A percentile compares a stretch with the other conserved stretches of the same genome.
Conservation (phyloP, 371 early-diverging fungal species). For the Mortierella sp. region DNA sequence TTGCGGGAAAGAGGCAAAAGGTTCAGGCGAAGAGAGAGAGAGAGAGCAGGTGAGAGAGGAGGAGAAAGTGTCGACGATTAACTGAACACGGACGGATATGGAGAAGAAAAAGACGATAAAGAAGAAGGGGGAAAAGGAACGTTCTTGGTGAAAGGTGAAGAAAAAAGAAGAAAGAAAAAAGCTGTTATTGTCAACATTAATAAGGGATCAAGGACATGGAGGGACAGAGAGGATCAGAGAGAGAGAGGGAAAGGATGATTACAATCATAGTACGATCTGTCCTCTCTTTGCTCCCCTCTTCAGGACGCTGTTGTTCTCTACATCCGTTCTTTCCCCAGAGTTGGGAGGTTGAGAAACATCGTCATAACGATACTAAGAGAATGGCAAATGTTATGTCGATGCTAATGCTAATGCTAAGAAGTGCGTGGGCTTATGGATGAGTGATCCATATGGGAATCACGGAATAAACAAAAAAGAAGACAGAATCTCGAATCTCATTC, state of each 20-base stretch:
- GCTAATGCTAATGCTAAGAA: conserved; percentile 15
- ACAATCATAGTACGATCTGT: conserved; percentile 27
- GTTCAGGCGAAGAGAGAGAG: no score
- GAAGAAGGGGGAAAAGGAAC: neutral
- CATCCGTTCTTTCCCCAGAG: conserved; percentile 47
- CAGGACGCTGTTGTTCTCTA: conserved; percentile 4
- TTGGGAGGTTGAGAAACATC: conserved; percentile 27
- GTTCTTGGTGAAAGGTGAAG: neutral
- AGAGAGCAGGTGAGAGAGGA: neutral
- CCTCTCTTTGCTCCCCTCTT: conserved; percentile 15
- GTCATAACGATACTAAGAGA: conserved; percentile 54
- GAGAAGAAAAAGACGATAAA: neutral
- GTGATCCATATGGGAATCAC: conserved; percentile 28
- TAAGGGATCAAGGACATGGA: neutral
- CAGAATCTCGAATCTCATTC: conserved; percentile 37
- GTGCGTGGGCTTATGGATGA: neutral
- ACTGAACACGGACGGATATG: neutral
- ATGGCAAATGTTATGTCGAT: conserved; percentile 24
- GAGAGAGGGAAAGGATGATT: neutral
- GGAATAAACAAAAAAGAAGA: conserved; percentile 13
- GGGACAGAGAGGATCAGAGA: neutral
- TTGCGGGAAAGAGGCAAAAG: neutral
- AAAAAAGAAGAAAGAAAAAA: neutral
- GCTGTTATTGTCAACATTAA: neutral
- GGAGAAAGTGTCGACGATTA: no score